Evolutionary conservation across 805 yeast genomes (phyloP), one percentile per base, ranked within the genome.

Genomic region (Kuraishia ogatae): DNA sequence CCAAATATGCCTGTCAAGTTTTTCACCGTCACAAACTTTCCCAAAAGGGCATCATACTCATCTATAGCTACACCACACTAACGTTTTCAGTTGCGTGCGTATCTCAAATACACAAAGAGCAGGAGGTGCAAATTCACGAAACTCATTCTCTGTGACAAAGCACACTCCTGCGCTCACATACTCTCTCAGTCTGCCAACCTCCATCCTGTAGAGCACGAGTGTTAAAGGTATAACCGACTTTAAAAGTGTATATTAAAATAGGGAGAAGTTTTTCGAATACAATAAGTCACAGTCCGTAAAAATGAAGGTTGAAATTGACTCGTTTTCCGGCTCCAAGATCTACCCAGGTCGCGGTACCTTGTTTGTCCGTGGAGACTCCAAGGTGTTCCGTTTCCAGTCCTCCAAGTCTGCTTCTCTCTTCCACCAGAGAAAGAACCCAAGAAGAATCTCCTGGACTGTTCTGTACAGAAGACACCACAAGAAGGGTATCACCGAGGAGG

Each of bases 291-390:
- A 35, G 43, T 35, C 43, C 43, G 39, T 54, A 55, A 78, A 71
- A 81, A 94, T 94, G 99, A 94, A 94, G 96, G 89, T 94, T 81
- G 99, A 94, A 88, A 82, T 93, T 83, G 98, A 94, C 81, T 89
- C 98, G 75, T 94, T 94, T 84, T 93, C 99, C 72, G 99, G 99
- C 79, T 80, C 93, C 74, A 94, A 93, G 83, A 93, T 94, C 85
- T 94, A 93, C 96, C 99, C 99, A 84, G 99, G 99, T 82, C 90
- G 97, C 85, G 98, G 99, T 81, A 90, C 96, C 76, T 86, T 94
- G 78, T 94, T 89, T 76, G 91, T 94, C 80, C 91, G 99, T 82
- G 98, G 98, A 72, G 99, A 94, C 90, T 92, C 98, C 75, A 94
- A 94, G 86, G 80, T 92, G 73, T 94, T 94, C 96, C 92, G 99